Evolutionary conservation across 139 green algal genomes (phyloP), one percentile per base, ranked within the genome.

Genomic region (Haematococcus lacustris): DNA sequence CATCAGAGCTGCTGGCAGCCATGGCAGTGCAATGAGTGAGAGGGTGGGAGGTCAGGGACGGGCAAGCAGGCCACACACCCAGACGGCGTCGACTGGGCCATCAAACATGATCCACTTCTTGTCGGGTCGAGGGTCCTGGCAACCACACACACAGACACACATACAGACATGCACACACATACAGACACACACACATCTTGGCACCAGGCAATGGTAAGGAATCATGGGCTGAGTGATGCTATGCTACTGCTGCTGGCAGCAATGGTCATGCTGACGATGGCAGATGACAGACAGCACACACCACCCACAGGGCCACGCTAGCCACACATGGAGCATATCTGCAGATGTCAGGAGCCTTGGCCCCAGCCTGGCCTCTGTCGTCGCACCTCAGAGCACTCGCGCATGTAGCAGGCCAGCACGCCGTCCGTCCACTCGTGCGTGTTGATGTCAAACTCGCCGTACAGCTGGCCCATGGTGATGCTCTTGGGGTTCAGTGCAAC

Each of bases 51-150:
- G 26, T 37, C 53, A 63, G 26, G 33, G 26, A 63, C 53, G 17
- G 4, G 17, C 53, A 63, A 25, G 17, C 53, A 63, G 26, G 17
- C 53, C 53, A 63, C 53, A n/a, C 53, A 85, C 80, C 86, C 87
- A 91, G 66, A 91, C 84, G 9, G 87, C 87, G 64, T 92, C 87
- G 39, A 93, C 88, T 25, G 88, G 88, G 60, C 88, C 88, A 66
- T 91, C 86, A 72, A 93, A 93, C 85, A 93, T 91, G 64, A 93
- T 87, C 88, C 88, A 93, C 75, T 91, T 94, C 85, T 92, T 92
- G 75, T 90, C 87, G 6, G 83, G 75, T 67, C 79, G 88, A 37
- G 78, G 82, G 74, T 93, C 87, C 73, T 83, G 76, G 33, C 53
- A 63, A 25, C 32, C 53, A 63, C 53, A 63, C 53, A 63, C 53